These are phyloP conservation scores for Nigrospora oryzae DNA, from an alignment of 2,329 filamentous ascomycete genomes.

Conservation along the genomic window DNA sequence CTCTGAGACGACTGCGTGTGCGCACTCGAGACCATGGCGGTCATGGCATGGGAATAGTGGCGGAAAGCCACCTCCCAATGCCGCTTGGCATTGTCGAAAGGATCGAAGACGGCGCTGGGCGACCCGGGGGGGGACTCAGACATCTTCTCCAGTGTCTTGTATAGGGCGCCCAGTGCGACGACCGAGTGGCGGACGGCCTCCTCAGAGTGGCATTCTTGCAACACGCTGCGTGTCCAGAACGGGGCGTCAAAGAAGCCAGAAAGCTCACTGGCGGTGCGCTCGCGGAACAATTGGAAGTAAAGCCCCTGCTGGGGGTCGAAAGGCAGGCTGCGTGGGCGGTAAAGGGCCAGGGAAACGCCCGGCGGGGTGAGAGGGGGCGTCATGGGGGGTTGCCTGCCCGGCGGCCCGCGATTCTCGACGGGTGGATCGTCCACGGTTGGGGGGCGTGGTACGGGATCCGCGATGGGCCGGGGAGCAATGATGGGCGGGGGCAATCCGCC, in stretches of 20 bases:
- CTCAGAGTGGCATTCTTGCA: conserved; percentile 56
- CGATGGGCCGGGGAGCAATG: conserved; percentile 15
- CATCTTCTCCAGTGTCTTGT: conserved; percentile 56
- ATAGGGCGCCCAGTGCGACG: conserved; percentile 56
- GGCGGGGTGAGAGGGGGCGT: conserved; percentile 17
- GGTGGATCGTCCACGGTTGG: too few species aligned
- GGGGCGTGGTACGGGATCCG: too few species aligned
- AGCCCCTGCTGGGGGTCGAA: conserved; percentile 43
- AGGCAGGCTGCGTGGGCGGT: conserved; percentile 35
- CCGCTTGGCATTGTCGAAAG: conserved; percentile 28
- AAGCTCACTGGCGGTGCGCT: conserved; percentile 52
- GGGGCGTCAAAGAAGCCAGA: conserved; percentile 59
- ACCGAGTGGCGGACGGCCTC: conserved; percentile 56
- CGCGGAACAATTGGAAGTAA: conserved; percentile 55
- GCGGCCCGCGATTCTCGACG: background rate
- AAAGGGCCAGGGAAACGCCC: conserved; percentile 20
- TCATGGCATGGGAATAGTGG: conserved; percentile 50
- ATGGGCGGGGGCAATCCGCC: conserved; percentile 16
- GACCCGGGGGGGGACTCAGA: conserved; percentile 41
- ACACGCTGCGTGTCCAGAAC: conserved; percentile 56
- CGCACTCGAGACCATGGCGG: conserved; percentile 36
- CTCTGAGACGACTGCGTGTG: conserved; percentile 37
- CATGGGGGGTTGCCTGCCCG: conserved; percentile 20
- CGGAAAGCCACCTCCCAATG: conserved; percentile 54
- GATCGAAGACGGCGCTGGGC: conserved; percentile 24